phyloP scores from a whole-genome alignment of 805 yeast species.

The Kazachstania viticola region DNA sequence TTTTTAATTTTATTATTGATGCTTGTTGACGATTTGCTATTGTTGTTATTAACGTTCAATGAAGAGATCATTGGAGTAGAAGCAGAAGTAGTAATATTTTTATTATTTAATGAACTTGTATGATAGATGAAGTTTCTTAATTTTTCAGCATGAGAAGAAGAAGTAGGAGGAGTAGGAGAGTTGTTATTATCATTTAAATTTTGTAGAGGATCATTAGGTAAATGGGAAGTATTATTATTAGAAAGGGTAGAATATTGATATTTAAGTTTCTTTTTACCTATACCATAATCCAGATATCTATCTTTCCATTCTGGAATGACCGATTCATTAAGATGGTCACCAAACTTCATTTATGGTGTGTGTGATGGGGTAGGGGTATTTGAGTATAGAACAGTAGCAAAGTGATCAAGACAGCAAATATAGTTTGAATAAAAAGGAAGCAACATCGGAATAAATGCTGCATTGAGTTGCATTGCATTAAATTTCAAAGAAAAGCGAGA shows the following conservation, averaged over 20 bases:
- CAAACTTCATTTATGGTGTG: constrained; percentile 71
- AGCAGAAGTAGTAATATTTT: not conserved
- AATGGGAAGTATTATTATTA: not conserved
- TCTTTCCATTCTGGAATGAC: constrained; percentile 82
- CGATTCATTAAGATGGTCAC: constrained; percentile 50
- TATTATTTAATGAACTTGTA: not conserved
- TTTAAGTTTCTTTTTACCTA: constrained; percentile 31
- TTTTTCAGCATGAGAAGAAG: not conserved
- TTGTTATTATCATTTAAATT: constrained; percentile 1
- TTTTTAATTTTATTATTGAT: not conserved
- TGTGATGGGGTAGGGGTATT: too few species aligned
- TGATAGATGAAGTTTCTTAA: not conserved
- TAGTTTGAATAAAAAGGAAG: too few species aligned
- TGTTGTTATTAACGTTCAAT: constrained; percentile 10
- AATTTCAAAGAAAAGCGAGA: too few species aligned
- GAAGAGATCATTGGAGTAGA: not conserved
- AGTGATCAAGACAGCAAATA: too few species aligned
- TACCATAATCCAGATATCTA: constrained; percentile 62
- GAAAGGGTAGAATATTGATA: constrained; percentile 12
- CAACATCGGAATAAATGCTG: too few species aligned
- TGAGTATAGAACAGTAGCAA: too few species aligned
- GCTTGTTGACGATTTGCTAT: constrained; percentile 4
- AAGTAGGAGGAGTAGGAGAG: constrained; percentile 1
- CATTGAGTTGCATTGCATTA: too few species aligned
- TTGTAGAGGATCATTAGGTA: constrained; percentile 6